phyloP scores from a whole-genome alignment of 1,284 basidiomycete genomes.

The Naganishia sp. region DNA sequence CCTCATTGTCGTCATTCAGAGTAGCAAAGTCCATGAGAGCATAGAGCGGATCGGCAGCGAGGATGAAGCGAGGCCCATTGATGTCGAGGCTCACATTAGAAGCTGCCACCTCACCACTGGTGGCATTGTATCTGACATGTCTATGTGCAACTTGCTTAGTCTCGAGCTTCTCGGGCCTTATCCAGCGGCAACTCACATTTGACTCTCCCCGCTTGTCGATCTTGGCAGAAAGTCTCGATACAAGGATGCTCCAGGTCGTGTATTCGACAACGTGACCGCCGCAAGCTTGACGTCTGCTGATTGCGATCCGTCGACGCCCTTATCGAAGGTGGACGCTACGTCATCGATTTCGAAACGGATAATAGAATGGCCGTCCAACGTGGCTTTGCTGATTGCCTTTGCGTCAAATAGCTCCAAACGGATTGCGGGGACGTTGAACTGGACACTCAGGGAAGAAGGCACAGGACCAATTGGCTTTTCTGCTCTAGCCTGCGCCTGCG shows the following conservation, averaged over 20 bases:
- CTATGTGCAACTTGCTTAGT: not conserved
- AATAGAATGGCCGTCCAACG: slow-evolving; percentile 77
- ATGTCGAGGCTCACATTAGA: slow-evolving; percentile 72
- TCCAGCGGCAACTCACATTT: slow-evolving; percentile 57
- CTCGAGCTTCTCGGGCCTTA: not conserved
- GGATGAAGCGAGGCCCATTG: slow-evolving; percentile 90
- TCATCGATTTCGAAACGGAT: slow-evolving; percentile 81
- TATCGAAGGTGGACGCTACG: slow-evolving; percentile 77
- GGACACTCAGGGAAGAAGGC: slow-evolving; percentile 68
- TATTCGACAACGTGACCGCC: slow-evolving; percentile 90
- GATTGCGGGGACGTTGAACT: slow-evolving; percentile 72
- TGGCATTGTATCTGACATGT: slow-evolving; percentile 21
- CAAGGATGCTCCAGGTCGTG: slow-evolving; percentile 73
- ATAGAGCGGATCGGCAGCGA: slow-evolving; percentile 90
- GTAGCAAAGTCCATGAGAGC: slow-evolving; percentile 81
- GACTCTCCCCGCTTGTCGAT: slow-evolving; percentile 83
- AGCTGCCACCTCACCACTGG: slow-evolving; percentile 61
- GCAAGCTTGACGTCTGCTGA: slow-evolving; percentile 86
- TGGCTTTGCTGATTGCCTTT: slow-evolving; percentile 63
- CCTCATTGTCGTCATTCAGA: slow-evolving; percentile 35
- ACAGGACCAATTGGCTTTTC: slow-evolving; percentile 36
- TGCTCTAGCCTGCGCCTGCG: slow-evolving; percentile 51
- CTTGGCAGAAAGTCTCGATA: slow-evolving; percentile 96
- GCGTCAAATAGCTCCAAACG: slow-evolving; percentile 89
- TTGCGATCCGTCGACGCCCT: slow-evolving; percentile 76